Evolutionary conservation across 208 protist genomes (phyloP), one percentile per base, ranked within the genome.

Genomic region (Leptomonas pyrrhocoris): DNA sequence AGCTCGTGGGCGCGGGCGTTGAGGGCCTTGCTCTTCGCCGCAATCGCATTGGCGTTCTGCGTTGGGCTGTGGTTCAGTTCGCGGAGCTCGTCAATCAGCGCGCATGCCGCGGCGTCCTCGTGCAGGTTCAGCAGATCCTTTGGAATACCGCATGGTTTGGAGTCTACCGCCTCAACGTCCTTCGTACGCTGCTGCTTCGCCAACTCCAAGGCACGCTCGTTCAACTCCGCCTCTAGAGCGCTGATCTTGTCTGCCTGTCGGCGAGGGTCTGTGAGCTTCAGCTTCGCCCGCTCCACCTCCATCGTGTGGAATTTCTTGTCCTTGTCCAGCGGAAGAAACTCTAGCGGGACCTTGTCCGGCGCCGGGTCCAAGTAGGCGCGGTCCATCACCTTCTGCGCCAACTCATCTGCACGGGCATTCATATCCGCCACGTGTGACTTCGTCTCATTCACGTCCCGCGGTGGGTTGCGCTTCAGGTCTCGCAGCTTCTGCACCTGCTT

Each of bases 301-400:
- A 93, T 58, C 18, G 70, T 50, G 28, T 66, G 70, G 63, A 95
- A 95, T 63, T 81, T 62, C 25, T 64, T 49, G 56, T 95, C 89
- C 8, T 57, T 65, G 68, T 91, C 77, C 8, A 95, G 83, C 31
- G 81, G 77, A 23, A 95, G 66, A 30, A 77, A 77, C n/a, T 53
- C 23, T n/a, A 91, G 73, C 36, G 81, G 78, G 28, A 95, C 83
- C 28, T 82, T 86, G 59, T 89, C 79, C 31, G 89, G 89, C 54
- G 81, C 68, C 5, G 65, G 79, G 51, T 94, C 81, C 13, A 92
- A 76, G 68, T 83, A 94, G 30, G 27, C 70, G 57, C 84, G 86
- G 64, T 88, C 79, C 53, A 93, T 61, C 19, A 80, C 58, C 46
- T 83, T 57, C 40, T 64, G 49, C 16, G 86, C 86, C 69, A 92